A percentile compares a stretch with the other conserved stretches of the same genome.
phyloP scores from a whole-genome alignment of 1,284 basidiomycete genomes.

The Cryptococcus wingfieldii region DNA sequence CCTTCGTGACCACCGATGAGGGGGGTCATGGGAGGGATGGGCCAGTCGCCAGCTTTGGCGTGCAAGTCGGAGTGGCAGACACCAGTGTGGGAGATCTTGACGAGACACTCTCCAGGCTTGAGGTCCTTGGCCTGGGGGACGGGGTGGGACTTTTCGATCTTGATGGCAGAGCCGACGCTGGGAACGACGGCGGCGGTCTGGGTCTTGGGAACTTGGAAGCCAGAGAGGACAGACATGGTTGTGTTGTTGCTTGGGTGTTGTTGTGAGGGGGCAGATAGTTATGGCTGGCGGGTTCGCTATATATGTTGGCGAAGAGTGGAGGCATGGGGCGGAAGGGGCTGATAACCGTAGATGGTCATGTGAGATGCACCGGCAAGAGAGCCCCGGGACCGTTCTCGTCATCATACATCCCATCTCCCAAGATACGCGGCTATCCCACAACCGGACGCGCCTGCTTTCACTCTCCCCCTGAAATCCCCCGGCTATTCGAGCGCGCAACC shows the following conservation, averaged over 20 bases:
- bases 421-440: no score
- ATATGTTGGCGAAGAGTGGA: no score
- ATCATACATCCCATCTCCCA: no score
- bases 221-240: conserved; percentile 5
- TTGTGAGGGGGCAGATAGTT: neutral
- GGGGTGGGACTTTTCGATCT: conserved; percentile 35
- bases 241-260: conserved; percentile 19
- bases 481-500: no score
- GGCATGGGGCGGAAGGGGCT: no score
- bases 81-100: conserved; percentile 71
- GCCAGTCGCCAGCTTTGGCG: conserved; percentile 66
- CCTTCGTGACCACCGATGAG: conserved; percentile 65
- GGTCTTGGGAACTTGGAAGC: conserved; percentile 57
- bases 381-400: no score
- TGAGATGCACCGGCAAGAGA: no score
- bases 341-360: no score
- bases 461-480: no score
- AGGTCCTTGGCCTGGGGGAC: conserved; percentile 65
- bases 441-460: no score
- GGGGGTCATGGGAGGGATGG: conserved; percentile 61
- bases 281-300: conserved; percentile 27
- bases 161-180: conserved; percentile 47
- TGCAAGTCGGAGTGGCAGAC: conserved; percentile 69
- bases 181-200: conserved; percentile 61
- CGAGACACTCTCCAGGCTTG: conserved; percentile 71